Base-by-base conservation (phyloP, 257 asterid genomes). In the Penstemon barbatus region DNA sequence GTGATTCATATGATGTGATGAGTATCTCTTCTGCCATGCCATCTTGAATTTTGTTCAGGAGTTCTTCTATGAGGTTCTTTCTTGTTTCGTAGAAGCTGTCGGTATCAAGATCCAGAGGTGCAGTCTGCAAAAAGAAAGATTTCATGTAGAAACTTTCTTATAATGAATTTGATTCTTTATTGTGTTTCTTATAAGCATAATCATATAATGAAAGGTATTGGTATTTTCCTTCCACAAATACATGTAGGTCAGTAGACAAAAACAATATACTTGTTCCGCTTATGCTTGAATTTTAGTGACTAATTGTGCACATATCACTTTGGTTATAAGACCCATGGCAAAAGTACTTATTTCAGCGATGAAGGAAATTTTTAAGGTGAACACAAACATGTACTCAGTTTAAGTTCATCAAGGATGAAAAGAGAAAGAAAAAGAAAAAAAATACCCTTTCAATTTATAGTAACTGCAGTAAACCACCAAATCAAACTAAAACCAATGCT, bases 1-100 rank as follows among this genome's bases (percentile, higher is more conserved):
- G 96, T 5, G 69, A 71, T 65, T 93, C 96, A 92, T 95, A 93
- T 15, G 81, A 70, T 46, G 89, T 83, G 63, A 93, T 80, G 44
- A 93, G 87, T 46, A 91, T 83, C 79, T 93, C 99, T 69, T 90
- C 99, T 2, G 84, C 91, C 92, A 85, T 83, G 68, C 96, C 96
- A 5, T 83, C 87, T 66, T 69, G 61, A 39, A 93, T 88, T 79
- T 82, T 84, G 49, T 80, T 78, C 75, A 90, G 77, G 48, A 71
- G 85, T 37, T 80, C 71, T 84, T 93, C 99, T 69, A 88, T 68
- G 46, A 85, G 84, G 72, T 57, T 67, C 81, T 79, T 85, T 74
- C 99, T 74, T 61, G 71, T 69, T 68, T 77, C 94, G 46, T 93
- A 93, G 78, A 93, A 93, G 84, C 84, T 75, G 55, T 90, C 96